phyloP scores from a whole-genome alignment of 139 green algal genomes.

The Volvox reticuliferus region DNA sequence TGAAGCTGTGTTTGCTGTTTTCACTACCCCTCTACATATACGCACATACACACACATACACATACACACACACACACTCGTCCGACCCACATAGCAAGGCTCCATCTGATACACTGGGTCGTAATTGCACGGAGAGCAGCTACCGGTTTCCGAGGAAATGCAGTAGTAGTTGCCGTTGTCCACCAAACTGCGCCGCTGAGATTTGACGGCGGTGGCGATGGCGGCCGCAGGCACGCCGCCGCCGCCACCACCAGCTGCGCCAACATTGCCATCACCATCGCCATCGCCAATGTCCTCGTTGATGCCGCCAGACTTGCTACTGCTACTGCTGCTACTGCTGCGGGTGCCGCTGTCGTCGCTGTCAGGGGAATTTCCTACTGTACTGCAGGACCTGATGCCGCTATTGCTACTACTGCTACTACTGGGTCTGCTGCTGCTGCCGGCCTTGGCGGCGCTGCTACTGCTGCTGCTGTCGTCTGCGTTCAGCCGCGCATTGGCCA shows the following conservation, averaged over 20 bases:
- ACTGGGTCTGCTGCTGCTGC: background rate
- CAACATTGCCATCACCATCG: no score
- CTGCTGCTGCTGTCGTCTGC: no score
- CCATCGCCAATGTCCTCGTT: background rate
- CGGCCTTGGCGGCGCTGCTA: no score
- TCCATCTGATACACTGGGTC: background rate
- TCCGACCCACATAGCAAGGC: background rate
- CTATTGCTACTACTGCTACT: background rate
- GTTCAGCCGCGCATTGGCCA: no score
- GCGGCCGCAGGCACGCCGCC: background rate
- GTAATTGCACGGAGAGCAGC: background rate
- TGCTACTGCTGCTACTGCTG: background rate
- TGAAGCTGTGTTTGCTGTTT: no score
- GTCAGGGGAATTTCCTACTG: background rate
- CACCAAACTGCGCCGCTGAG: background rate
- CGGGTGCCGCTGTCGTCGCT: background rate
- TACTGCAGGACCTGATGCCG: background rate
- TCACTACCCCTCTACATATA: no score
- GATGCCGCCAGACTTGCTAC: background rate
- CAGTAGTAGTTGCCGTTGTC: background rate
- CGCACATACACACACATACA: no score
- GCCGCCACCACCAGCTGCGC: no score
- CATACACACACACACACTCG: background rate
- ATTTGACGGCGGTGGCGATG: no score
- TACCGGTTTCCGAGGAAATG: background rate